Evolutionary conservation across 768 basidiomycete species (phyloP).

Genomic region (Podaxis carcinomalis): DNA sequence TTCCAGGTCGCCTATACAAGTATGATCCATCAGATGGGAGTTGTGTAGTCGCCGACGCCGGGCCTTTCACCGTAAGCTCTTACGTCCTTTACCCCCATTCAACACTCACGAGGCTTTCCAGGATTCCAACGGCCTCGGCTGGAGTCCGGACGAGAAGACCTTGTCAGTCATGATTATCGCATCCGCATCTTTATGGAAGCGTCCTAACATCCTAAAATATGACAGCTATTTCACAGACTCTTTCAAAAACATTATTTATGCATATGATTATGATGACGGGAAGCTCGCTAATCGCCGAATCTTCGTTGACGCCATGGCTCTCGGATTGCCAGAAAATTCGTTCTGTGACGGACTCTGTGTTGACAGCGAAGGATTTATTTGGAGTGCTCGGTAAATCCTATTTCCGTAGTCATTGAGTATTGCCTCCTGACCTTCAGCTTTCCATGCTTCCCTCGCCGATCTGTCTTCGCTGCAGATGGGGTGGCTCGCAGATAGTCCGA

Average conservation of each 20-base stretch:
- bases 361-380: slow-evolving; percentile 58
- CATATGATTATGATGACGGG: slow-evolving; percentile 63
- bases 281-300: slow-evolving; percentile 50
- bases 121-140: slow-evolving; percentile 66
- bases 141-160: slow-evolving; percentile 58
- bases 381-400: slow-evolving; percentile 49
- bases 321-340: slow-evolving; percentile 44
- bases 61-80: slow-evolving; percentile 56
- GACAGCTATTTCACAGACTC: slow-evolving; percentile 73
- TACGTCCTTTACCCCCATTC: background rate
- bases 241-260: slow-evolving; percentile 58
- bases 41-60: slow-evolving; percentile 52
- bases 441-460: slow-evolving; percentile 9
- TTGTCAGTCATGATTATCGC: slow-evolving; percentile 35
- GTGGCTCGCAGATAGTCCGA: slow-evolving; percentile 54
- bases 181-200: background rate
- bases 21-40: slow-evolving; percentile 48
- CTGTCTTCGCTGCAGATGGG: slow-evolving; percentile 42
- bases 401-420: background rate
- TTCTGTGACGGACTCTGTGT: slow-evolving; percentile 67
- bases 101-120: slow-evolving; percentile 17
- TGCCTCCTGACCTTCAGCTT: slow-evolving; percentile 7
- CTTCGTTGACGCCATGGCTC: slow-evolving; percentile 52
- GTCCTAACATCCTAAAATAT: slow-evolving; percentile 9
- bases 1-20: slow-evolving; percentile 55